Percentiles rank a stretch among this genome's conserved stretches.
Conservation (phyloP, 805 yeast genomes). For the Candida tammaniensis region DNA sequence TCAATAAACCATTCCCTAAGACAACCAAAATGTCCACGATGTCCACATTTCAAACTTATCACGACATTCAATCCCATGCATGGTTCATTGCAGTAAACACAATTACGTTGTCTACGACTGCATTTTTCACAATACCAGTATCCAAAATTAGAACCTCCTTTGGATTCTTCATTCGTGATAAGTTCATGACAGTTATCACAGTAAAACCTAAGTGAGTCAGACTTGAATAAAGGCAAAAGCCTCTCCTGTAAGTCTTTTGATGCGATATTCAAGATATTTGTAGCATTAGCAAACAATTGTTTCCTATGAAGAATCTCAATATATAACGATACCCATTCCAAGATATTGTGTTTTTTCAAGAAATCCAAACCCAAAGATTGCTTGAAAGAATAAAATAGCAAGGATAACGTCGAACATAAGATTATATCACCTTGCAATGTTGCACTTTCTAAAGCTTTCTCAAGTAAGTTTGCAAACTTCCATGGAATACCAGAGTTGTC, state of each 20-base stretch:
- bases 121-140: constrained; percentile 87
- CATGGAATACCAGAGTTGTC: constrained; percentile 45
- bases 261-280: constrained; percentile 48
- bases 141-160: constrained; percentile 49
- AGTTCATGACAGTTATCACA: constrained; percentile 61
- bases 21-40: constrained; percentile 82
- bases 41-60: constrained; percentile 71
- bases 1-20: constrained; percentile 72
- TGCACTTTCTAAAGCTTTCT: constrained; percentile 53
- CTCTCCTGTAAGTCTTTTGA: constrained; percentile 27
- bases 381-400: constrained; percentile 44
- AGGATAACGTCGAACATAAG: constrained; percentile 54
- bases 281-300: constrained; percentile 55
- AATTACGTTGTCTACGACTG: constrained; percentile 55
- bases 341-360: constrained; percentile 25
- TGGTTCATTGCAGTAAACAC: constrained; percentile 76
- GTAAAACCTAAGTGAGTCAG: constrained; percentile 44
- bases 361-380: constrained; percentile 18
- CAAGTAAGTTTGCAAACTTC: constrained; percentile 50
- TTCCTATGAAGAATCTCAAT: constrained; percentile 51
- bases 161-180: constrained; percentile 57
- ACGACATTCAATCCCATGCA: constrained; percentile 66
- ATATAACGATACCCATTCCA: constrained; percentile 57
- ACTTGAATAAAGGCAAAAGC: constrained; percentile 30
- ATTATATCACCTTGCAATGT: constrained; percentile 62